Base-by-base conservation (phyloP, 2,329 filamentous ascomycete species). In the Arthroderma uncinatum region DNA sequence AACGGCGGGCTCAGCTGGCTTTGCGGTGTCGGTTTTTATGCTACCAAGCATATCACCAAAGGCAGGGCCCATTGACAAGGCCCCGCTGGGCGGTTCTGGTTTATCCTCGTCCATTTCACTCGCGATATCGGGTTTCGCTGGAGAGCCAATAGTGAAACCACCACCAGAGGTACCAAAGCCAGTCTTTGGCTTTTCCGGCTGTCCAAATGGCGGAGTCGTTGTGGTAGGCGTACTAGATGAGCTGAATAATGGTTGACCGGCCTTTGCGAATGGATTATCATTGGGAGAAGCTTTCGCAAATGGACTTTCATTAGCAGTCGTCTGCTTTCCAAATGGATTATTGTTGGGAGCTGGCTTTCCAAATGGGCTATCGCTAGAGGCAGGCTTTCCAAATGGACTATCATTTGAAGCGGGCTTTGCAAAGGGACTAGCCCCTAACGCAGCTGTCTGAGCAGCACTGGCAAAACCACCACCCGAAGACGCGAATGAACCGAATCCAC, bases 121-220 rank as follows among this genome's bases (percentile, higher is more conserved):
- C 12, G 68, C 69, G 7, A 66, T 69, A 58, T 77, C 75, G 2
- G 65, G 66, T 62, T 75, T 75, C 60, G 78, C 76, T 9, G 70
- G 70, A 23, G 76, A 74, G 1, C 71, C 72, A 21, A 77, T 62
- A 6, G 65, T 67, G 61, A 78, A 78, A n/a, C 65, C 65, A 58
- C 64, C 58, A 12, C 63, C 54, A 6, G 64, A 61, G 25, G 64
- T 42, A 4, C 67, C 69, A 54, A 73, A 71, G 0, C 64, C 54
- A 30, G 64, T 64, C 54, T 67, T 68, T 21, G 67, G 54, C 37
- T 65, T 65, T 4, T 58, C 60, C 28, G 67, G 67, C 52, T 67
- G 64, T 39, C 52, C 52, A 12, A 54, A 54, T 14, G 34, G 30
- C 9, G 52, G 19, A 23, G 33, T 12, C 7, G 33, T 25, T 1